Percentiles rank a stretch among this genome's conserved stretches.
phyloP scores from a whole-genome alignment of 306 rosid genomes.

The Acmispon strigosus region DNA sequence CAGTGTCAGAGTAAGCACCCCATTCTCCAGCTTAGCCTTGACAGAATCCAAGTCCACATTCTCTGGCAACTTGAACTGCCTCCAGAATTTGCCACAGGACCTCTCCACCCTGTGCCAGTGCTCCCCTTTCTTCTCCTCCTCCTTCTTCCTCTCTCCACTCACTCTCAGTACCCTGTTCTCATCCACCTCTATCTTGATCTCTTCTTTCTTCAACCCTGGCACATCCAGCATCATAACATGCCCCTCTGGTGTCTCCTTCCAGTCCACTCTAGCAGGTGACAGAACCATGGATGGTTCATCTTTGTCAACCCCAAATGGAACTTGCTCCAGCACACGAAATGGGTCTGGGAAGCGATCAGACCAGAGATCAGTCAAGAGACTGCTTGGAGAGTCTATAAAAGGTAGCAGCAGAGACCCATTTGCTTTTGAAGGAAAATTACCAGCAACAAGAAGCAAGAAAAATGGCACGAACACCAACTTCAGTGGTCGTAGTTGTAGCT shows the following conservation, averaged over 20 bases:
- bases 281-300: constrained; percentile 22
- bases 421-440: constrained; percentile 13
- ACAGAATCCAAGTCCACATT: constrained; percentile 57
- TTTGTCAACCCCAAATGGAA: constrained; percentile 42
- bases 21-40: constrained; percentile 52
- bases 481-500: not conserved
- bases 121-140: constrained; percentile 47
- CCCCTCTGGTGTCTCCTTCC: constrained; percentile 64
- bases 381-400: constrained; percentile 37
- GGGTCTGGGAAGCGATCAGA: constrained; percentile 49
- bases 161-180: constrained; percentile 53
- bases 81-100: constrained; percentile 59
- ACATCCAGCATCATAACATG: constrained; percentile 61
- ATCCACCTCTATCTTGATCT: constrained; percentile 56
- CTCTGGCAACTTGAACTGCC: constrained; percentile 56
- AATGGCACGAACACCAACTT: not conserved
- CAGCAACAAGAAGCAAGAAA: constrained; percentile 8
- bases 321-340: constrained; percentile 51
- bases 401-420: constrained; percentile 50
- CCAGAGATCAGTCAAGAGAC: constrained; percentile 28
- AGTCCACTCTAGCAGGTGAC: constrained; percentile 49
- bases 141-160: constrained; percentile 60
- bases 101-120: constrained; percentile 65
- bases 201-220: constrained; percentile 53
- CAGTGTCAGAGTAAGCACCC: constrained; percentile 50